These are phyloP conservation scores for Ceratocystis harringtonii DNA, from an alignment of 2,329 filamentous ascomycete genomes.

Conservation along the genomic window DNA sequence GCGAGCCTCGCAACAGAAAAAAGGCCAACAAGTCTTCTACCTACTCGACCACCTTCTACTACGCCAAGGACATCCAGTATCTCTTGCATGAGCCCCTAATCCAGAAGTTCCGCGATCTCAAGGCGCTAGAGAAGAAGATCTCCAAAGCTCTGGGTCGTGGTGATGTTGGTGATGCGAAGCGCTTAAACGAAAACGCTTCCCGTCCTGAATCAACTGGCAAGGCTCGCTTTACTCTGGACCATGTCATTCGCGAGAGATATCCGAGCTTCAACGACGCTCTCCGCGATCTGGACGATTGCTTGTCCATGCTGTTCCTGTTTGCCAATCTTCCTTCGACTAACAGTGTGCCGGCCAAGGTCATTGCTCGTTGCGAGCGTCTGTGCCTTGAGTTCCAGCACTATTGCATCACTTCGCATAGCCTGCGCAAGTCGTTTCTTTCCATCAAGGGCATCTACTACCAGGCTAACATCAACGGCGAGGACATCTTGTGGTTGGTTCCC, in stretches of 20 bases:
- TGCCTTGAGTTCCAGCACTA: slow-evolving; percentile 97
- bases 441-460: slow-evolving; percentile 99
- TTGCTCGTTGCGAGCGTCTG: slow-evolving; percentile 82
- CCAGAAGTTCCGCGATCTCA: slow-evolving; percentile 91
- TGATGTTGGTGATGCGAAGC: slow-evolving; percentile 74
- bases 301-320: slow-evolving; percentile 95
- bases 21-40: slow-evolving; percentile 88
- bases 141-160: slow-evolving; percentile 79
- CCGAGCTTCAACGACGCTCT: slow-evolving; percentile 91
- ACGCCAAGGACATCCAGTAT: slow-evolving; percentile 93
- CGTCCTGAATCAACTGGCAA: slow-evolving; percentile 82
- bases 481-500: slow-evolving; percentile 90
- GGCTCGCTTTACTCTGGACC: slow-evolving; percentile 80
- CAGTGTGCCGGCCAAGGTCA: slow-evolving; percentile 85
- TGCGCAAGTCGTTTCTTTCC: slow-evolving; percentile 91
- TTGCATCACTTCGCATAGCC: slow-evolving; percentile 75
- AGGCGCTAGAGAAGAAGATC: slow-evolving; percentile 95
- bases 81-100: slow-evolving; percentile 91
- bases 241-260: slow-evolving; percentile 96
- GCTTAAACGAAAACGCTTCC: slow-evolving; percentile 72
- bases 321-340: slow-evolving; percentile 85
- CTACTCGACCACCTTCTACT: slow-evolving; percentile 81
- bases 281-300: slow-evolving; percentile 85
- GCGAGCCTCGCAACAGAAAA: slow-evolving; percentile 92
- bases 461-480: slow-evolving; percentile 90